Evolutionary conservation across 768 basidiomycete genomes (phyloP).

Genomic region (Clitopilus passeckerianus): DNA sequence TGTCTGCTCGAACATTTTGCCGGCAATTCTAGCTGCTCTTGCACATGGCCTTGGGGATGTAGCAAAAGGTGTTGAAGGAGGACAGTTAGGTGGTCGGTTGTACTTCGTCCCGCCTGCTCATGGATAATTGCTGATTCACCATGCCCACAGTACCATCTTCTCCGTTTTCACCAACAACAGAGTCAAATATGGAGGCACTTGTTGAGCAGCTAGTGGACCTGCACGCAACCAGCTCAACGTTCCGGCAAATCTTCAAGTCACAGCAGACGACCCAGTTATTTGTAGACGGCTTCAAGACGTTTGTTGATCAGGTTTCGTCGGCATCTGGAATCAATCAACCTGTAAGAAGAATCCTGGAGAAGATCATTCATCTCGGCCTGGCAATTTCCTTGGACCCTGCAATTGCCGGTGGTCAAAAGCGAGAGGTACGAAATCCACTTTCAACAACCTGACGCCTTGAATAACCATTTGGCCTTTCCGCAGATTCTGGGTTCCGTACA

Average conservation of each 20-base stretch:
- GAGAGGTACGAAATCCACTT: slow-evolving; percentile 45
- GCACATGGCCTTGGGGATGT: slow-evolving; percentile 46
- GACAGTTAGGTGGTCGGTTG: slow-evolving; percentile 13
- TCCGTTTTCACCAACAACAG: slow-evolving; percentile 23
- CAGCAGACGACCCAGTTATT: slow-evolving; percentile 66
- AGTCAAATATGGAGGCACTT: slow-evolving; percentile 50
- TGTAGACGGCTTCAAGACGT: slow-evolving; percentile 56
- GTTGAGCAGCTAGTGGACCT: slow-evolving; percentile 67
- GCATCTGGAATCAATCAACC: slow-evolving; percentile 32
- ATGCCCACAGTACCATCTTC: slow-evolving; percentile 4
- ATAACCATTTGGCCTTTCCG: slow-evolving; percentile 1
- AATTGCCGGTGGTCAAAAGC: slow-evolving; percentile 62
- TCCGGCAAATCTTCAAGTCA: slow-evolving; percentile 70
- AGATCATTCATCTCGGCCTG: slow-evolving; percentile 64
- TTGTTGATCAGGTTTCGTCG: slow-evolving; percentile 39
- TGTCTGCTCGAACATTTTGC: slow-evolving; percentile 67
- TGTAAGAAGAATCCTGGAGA: slow-evolving; percentile 57
- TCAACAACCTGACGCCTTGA: not conserved
- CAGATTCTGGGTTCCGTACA: slow-evolving; percentile 59
- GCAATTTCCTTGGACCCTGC: slow-evolving; percentile 62
- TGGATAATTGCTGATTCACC: no score
- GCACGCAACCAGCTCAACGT: slow-evolving; percentile 58
- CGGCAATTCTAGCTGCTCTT: slow-evolving; percentile 67
- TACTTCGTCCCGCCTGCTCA: not conserved
- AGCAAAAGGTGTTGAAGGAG: slow-evolving; percentile 13